Conservation (phyloP, 2,329 filamentous ascomycete genomes). For the Penicillium oxalicum region DNA sequence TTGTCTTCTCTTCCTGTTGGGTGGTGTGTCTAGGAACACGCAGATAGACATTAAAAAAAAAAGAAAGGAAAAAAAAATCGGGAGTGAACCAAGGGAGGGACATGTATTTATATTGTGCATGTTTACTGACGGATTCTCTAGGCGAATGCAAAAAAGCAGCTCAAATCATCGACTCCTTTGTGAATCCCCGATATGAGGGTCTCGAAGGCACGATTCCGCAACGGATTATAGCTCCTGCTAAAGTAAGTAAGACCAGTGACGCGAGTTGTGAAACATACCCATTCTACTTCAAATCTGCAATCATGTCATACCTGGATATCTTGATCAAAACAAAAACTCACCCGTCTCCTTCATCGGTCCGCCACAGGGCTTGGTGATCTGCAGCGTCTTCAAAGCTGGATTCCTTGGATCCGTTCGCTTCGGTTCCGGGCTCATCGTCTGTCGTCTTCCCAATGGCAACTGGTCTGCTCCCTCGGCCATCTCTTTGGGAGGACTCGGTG, state of each 20-base stretch:
- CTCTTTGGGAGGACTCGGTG: slow-evolving; percentile 38
- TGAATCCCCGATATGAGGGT: slow-evolving; percentile 84
- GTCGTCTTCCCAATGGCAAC: slow-evolving; percentile 40
- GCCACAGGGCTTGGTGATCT: slow-evolving; percentile 41
- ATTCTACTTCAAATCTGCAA: no score
- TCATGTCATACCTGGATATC: no score
- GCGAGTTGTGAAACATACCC: no score
- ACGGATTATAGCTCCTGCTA: slow-evolving; percentile 76
- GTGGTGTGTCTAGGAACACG: no score
- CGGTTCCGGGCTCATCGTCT: slow-evolving; percentile 43
- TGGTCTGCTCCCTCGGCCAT: slow-evolving; percentile 46
- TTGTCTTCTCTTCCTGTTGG: slow-evolving; percentile 13
- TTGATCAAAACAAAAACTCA: no score
- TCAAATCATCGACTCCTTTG: slow-evolving; percentile 87
- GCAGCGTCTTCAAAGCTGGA: slow-evolving; percentile 42
- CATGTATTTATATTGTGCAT: no score
- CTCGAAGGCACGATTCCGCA: slow-evolving; percentile 94
- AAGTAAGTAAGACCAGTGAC: slow-evolving; percentile 48
- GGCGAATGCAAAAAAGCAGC: slow-evolving; percentile 94
- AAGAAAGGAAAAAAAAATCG: no score
- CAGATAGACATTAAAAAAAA: no score
- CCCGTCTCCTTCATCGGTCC: no score
- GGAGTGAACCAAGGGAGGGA: no score
- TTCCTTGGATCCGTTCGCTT: slow-evolving; percentile 43
- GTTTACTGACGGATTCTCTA: slow-evolving; percentile 36